These are phyloP conservation scores for Clarkia xantiana DNA, from an alignment of 345 rosid genomes.

Conservation along the genomic window DNA sequence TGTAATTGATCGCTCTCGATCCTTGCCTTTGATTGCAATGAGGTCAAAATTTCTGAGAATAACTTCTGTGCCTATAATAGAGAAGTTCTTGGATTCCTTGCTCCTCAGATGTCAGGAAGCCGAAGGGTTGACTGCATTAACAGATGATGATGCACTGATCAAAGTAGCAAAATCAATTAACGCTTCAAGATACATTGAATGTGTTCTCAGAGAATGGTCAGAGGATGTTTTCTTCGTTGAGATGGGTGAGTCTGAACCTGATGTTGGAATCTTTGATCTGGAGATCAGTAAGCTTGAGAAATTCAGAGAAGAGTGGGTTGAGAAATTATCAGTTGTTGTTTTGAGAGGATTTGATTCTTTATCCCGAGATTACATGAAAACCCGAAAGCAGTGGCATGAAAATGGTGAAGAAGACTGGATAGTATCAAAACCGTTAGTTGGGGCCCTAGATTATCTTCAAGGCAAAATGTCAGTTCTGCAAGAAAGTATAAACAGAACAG, in stretches of 20 bases:
- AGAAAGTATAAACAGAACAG: conserved; percentile 43
- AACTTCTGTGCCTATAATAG: conserved; percentile 48
- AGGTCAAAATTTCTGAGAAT: conserved; percentile 66
- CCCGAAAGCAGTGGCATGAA: conserved; percentile 77
- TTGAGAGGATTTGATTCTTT: conserved; percentile 72
- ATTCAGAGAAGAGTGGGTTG: conserved; percentile 67
- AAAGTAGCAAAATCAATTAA: conserved; percentile 65
- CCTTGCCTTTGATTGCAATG: conserved; percentile 39
- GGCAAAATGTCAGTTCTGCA: conserved; percentile 50
- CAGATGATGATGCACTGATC: conserved; percentile 61
- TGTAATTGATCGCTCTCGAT: conserved; percentile 51
- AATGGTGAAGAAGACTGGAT: conserved; percentile 54
- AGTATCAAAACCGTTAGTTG: conserved; percentile 50
- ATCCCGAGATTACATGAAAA: conserved; percentile 63
- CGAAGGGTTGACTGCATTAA: conserved; percentile 82
- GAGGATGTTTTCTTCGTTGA: conserved; percentile 84
- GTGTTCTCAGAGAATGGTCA: conserved; percentile 64
- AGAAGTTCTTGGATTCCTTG: conserved; percentile 46
- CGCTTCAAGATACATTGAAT: conserved; percentile 51
- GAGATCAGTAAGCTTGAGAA: conserved; percentile 45
- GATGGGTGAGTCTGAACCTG: conserved; percentile 30
- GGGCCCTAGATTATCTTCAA: conserved; percentile 63
- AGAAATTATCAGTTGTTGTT: conserved; percentile 56
- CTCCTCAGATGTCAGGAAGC: conserved; percentile 84
- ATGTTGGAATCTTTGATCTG: conserved; percentile 36